These are phyloP conservation scores for Rhynchospora pubera DNA, from an alignment of 176 grass and related monocot species.

Conservation along the genomic window DNA sequence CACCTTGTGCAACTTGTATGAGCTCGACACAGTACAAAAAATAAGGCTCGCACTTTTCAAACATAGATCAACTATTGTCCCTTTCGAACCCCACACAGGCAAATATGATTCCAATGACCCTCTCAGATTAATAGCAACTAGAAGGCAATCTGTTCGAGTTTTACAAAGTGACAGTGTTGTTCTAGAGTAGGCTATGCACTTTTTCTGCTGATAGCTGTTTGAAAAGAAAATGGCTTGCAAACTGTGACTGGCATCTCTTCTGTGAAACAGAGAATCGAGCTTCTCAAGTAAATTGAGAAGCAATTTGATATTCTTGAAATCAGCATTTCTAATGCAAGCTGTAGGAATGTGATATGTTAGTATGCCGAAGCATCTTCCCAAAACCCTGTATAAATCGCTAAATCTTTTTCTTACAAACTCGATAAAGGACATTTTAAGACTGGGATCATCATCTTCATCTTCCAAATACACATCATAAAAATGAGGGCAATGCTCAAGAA, in stretches of 20 bases:
- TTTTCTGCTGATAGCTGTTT: not conserved
- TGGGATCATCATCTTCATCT: not conserved
- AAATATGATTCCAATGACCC: slow-evolving; percentile 14
- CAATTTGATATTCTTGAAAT: slow-evolving; percentile 22
- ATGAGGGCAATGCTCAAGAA: slow-evolving; percentile 5
- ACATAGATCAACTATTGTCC: slow-evolving; percentile 21
- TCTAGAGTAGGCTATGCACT: not conserved
- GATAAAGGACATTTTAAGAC: slow-evolving; percentile 13
- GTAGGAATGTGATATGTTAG: slow-evolving; percentile 31
- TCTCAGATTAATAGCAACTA: not conserved
- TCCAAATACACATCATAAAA: not conserved
- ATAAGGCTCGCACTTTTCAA: slow-evolving; percentile 27
- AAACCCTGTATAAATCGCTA: not conserved
- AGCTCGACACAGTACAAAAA: slow-evolving; percentile 57
- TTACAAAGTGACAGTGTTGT: not conserved
- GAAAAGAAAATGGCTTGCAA: not conserved
- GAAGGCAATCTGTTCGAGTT: slow-evolving; percentile 5
- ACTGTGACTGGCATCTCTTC: not conserved
- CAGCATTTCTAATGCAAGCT: slow-evolving; percentile 17
- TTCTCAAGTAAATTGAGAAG: slow-evolving; percentile 23
- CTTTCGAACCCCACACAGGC: not conserved
- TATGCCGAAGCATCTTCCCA: slow-evolving; percentile 23
- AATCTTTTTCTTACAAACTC: slow-evolving; percentile 29
- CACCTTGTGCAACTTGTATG: slow-evolving; percentile 25
- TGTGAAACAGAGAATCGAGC: slow-evolving; percentile 24